phyloP scores from a whole-genome alignment of 2,329 filamentous ascomycete species.

The Byssoonygena ceratinophila region DNA sequence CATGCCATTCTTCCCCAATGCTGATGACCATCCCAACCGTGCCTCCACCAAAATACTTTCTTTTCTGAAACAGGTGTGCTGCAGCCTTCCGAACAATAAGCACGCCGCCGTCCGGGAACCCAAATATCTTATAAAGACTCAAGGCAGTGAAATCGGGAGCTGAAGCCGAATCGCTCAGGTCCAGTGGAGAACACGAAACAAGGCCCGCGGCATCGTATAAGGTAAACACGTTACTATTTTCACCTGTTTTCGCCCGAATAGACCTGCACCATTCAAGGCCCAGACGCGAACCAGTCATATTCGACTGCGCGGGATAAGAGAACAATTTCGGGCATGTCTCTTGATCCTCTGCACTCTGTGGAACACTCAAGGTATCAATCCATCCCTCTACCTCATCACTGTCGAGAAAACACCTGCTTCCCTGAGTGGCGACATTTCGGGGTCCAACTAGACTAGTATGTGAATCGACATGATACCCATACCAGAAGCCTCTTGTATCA shows the following conservation, averaged over 20 bases:
- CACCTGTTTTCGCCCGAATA: slow-evolving; percentile 32
- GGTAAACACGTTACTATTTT: slow-evolving; percentile 45
- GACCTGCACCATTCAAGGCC: slow-evolving; percentile 57
- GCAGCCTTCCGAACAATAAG: slow-evolving; percentile 68
- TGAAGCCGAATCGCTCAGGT: slow-evolving; percentile 50
- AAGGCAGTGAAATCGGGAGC: slow-evolving; percentile 78
- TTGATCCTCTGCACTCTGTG: slow-evolving; percentile 13
- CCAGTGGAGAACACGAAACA: slow-evolving; percentile 63
- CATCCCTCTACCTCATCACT: slow-evolving; percentile 56
- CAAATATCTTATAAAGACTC: slow-evolving; percentile 97
- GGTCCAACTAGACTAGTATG: slow-evolving; percentile 83
- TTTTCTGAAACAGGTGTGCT: slow-evolving; percentile 50
- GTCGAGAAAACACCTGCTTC: slow-evolving; percentile 52
- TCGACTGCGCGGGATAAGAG: slow-evolving; percentile 83
- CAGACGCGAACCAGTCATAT: slow-evolving; percentile 72
- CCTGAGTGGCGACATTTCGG: slow-evolving; percentile 56
- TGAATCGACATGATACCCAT: slow-evolving; percentile 69
- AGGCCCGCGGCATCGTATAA: slow-evolving; percentile 76
- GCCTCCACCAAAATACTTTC: slow-evolving; percentile 84
- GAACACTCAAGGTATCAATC: slow-evolving; percentile 38
- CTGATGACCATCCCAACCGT: slow-evolving; percentile 84
- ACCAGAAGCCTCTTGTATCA: slow-evolving; percentile 59
- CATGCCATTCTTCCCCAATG: slow-evolving; percentile 72
- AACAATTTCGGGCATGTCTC: slow-evolving; percentile 44
- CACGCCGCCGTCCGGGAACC: slow-evolving; percentile 82